phyloP scores from a whole-genome alignment of 2,329 filamentous ascomycete genomes.

The Microascus cirrosus region DNA sequence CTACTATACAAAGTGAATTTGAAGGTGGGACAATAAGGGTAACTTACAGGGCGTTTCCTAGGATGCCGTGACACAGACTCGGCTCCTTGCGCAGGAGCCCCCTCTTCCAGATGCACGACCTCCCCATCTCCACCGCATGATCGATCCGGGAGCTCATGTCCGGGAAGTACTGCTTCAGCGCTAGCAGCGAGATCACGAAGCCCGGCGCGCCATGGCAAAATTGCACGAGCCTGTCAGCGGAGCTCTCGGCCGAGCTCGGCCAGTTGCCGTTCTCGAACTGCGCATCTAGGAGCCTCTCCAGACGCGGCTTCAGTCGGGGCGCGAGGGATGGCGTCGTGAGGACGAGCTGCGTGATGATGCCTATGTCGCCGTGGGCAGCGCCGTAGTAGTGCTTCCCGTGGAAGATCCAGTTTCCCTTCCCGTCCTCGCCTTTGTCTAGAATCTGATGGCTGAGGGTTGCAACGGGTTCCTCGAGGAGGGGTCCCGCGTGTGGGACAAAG shows the following conservation, averaged over 20 bases:
- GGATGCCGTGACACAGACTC: slow-evolving; percentile 54
- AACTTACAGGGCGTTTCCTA: slow-evolving; percentile 51
- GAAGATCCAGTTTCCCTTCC: slow-evolving; percentile 46
- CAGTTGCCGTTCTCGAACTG: slow-evolving; percentile 55
- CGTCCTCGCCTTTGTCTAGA: slow-evolving; percentile 35
- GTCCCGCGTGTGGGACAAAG: slow-evolving; percentile 37
- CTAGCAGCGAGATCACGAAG: slow-evolving; percentile 45
- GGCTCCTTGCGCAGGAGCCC: slow-evolving; percentile 53
- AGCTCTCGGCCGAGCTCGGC: slow-evolving; percentile 35
- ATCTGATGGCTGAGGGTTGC: slow-evolving; percentile 48
- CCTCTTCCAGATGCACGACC: slow-evolving; percentile 41
- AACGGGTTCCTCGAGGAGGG: slow-evolving; percentile 40
- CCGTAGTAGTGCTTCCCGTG: slow-evolving; percentile 52
- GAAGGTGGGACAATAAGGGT: slow-evolving; percentile 24
- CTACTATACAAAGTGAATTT: neutral
- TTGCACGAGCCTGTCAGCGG: slow-evolving; percentile 37
- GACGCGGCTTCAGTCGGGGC: slow-evolving; percentile 35
- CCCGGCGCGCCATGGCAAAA: slow-evolving; percentile 60
- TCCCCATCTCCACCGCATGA: slow-evolving; percentile 35
- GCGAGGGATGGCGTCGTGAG: slow-evolving; percentile 41
- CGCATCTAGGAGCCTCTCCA: slow-evolving; percentile 44
- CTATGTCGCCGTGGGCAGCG: slow-evolving; percentile 49
- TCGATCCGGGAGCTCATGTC: slow-evolving; percentile 40
- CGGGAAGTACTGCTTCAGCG: slow-evolving; percentile 45
- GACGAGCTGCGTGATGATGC: slow-evolving; percentile 60